Conservation (phyloP, 176 grass and related monocot genomes). For the Eleusine indica region DNA sequence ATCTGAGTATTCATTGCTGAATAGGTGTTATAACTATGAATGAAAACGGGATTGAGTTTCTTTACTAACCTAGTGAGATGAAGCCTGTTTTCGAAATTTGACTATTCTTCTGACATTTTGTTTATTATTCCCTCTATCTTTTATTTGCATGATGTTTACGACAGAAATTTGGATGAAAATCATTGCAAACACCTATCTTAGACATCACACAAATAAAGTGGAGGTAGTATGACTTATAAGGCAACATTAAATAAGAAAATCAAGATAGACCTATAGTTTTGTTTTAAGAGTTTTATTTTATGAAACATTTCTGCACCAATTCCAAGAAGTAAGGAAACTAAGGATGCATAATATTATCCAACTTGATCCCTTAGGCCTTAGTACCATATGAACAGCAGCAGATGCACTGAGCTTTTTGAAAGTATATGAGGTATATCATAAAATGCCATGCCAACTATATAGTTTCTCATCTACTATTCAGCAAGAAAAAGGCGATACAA, state of each 20-base stretch:
- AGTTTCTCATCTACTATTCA: background rate
- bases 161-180: background rate
- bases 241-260: background rate
- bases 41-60: background rate
- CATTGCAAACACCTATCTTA: background rate
- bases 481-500: background rate
- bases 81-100: background rate
- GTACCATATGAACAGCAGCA: background rate
- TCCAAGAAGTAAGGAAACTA: background rate
- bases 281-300: background rate
- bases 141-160: background rate
- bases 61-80: background rate
- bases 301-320: background rate
- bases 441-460: background rate
- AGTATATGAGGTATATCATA: background rate
- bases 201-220: background rate
- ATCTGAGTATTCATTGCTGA: conserved; percentile 1
- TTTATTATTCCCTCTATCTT: background rate
- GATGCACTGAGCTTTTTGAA: background rate
- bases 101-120: background rate
- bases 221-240: background rate
- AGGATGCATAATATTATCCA: background rate
- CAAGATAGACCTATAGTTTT: background rate
- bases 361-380: background rate
- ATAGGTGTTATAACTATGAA: background rate